Evolutionary conservation across 805 yeast species (phyloP).

Genomic region (Candida cerambycidarum): DNA sequence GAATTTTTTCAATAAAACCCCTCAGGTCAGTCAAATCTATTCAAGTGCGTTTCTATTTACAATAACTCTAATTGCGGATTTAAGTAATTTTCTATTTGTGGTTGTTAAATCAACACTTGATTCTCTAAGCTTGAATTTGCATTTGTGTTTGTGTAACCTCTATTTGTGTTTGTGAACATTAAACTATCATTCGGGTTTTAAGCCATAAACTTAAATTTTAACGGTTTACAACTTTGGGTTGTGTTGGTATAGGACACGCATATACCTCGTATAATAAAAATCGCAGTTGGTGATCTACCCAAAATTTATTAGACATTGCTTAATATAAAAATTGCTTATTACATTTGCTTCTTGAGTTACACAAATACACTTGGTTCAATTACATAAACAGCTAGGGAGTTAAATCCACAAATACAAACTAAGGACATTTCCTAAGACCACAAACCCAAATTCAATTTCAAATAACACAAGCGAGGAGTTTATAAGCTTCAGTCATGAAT

Average conservation of each 20-base stretch:
- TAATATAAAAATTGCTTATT: neutral
- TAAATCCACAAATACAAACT: neutral
- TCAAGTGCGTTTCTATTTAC: too few species aligned
- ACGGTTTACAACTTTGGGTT: too few species aligned
- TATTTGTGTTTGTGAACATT: too few species aligned
- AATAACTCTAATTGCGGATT: too few species aligned
- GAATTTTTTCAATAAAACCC: neutral
- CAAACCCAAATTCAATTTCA: neutral
- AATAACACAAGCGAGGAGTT: neutral
- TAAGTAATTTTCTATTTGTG: too few species aligned
- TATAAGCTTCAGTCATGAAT: slow-evolving; percentile 24
- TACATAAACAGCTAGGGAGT: neutral
- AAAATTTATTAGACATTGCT: slow-evolving; percentile 2
- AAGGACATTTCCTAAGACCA: too few species aligned
- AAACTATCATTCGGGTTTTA: too few species aligned
- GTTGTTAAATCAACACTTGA: too few species aligned
- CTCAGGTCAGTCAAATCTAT: neutral
- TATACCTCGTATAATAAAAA: slow-evolving; percentile 5
- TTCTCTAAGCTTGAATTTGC: too few species aligned
- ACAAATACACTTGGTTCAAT: neutral
- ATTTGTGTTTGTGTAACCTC: too few species aligned
- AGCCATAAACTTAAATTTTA: too few species aligned
- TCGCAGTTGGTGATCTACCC: slow-evolving; percentile 7
- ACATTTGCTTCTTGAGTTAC: neutral
- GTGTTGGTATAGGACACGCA: neutral